Evolutionary conservation across 768 basidiomycete genomes (phyloP), one percentile per base, ranked within the genome.

Genomic region (Tulasnella sp.): DNA sequence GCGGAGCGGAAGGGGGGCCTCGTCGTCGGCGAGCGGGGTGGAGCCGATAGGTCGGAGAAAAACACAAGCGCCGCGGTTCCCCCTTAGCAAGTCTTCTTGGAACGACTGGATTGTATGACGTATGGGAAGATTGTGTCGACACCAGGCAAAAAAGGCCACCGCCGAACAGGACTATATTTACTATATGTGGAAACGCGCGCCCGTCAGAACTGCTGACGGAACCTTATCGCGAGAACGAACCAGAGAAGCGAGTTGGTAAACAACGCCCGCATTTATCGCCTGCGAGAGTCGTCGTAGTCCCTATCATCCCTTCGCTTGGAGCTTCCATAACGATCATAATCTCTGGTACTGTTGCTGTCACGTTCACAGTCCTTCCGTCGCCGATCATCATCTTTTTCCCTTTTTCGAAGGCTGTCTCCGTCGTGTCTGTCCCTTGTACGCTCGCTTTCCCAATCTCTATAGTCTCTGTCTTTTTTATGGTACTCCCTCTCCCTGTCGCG

Each of bases 371-470:
- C 40, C 37, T 37, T n/a, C 20, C 75, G 40, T 18, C 46, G 20
- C 14, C 58, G 44, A 54, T 50, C 54, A 18, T 24, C 31, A 64
- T n/a, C 31, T 75, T 12, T 41, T 22, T 79, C 74, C 22, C 42
- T 22, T 31, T 78, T 77, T 14, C 40, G 44, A 8, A 11, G 6
- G 34, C 54, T 20, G 42, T 50, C 60, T 48, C 74, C 54, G 31
- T 69, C 34, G n/a, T 41, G 6, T 37, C 80, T 12, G 44, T 41
- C 48, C 80, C 72, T 42, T 80, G 73, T 42, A 58, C 79, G 81
- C 50, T 87, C 86, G 76, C 85, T 85, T 50, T 86, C 86, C 24
- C 81, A 81, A 69, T 85, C 84, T 64, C 80, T 42, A 41, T 80
- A 31, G 22, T 82, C 76, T 20, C 83, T 60, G 64, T 84, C 81